A percentile compares a stretch with the other conserved stretches of the same genome.
Evolutionary conservation across 208 protist species (phyloP).

Genomic region (Acanthamoeba culbertsoni): DNA sequence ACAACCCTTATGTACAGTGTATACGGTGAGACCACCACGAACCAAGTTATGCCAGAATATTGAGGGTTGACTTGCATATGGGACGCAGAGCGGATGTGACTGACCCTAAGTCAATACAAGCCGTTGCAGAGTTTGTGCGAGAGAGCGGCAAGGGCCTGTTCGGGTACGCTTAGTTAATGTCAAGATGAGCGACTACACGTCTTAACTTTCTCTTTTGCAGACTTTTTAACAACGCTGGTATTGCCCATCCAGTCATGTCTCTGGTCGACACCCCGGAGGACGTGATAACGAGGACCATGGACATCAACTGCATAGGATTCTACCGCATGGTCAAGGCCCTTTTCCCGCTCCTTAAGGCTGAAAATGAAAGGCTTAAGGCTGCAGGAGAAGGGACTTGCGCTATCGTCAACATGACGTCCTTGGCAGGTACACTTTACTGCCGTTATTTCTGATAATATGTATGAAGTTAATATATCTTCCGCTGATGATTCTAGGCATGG

Average conservation of each 20-base stretch:
- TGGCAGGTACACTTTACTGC: background rate
- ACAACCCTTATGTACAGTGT: background rate
- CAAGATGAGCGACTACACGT: background rate
- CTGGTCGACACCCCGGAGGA: background rate
- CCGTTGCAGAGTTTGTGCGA: background rate
- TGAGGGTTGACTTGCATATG: background rate
- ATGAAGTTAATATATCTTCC: background rate
- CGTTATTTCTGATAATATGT: too few relatives aligned
- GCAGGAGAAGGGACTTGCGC: background rate
- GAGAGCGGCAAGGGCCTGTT: background rate
- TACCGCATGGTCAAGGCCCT: background rate
- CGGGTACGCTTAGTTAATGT: background rate
- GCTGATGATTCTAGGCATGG: background rate
- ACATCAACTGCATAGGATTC: background rate
- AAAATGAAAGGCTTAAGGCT: background rate
- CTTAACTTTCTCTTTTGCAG: background rate
- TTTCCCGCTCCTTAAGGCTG: background rate
- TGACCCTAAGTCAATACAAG: background rate
- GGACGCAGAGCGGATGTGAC: background rate
- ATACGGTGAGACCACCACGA: background rate
- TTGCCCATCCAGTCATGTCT: background rate
- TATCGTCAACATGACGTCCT: constrained; percentile 28
- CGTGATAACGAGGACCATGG: background rate
- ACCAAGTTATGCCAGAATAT: background rate
- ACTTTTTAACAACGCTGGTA: background rate